A percentile compares a stretch with the other conserved stretches of the same genome.
phyloP scores from a whole-genome alignment of 208 protist genomes.

The Wallacemonas sp. region DNA sequence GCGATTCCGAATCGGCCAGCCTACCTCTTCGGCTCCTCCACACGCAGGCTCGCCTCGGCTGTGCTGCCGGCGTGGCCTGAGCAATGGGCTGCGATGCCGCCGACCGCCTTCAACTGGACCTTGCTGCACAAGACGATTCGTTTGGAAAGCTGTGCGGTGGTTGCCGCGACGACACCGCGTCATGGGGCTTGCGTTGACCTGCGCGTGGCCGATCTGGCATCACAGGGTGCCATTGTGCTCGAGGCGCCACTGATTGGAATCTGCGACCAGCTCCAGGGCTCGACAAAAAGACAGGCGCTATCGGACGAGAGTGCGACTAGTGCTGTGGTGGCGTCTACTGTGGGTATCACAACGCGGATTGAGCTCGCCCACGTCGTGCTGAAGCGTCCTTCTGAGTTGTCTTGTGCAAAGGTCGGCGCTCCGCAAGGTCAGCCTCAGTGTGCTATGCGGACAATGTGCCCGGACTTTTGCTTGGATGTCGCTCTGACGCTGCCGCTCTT shows the following conservation, averaged over 20 bases:
- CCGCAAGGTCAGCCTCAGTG: neutral
- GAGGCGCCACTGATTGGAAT: neutral
- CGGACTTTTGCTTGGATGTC: neutral
- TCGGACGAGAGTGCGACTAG: neutral
- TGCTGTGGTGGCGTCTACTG: neutral
- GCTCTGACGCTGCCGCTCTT: neutral
- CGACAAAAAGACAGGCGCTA: neutral
- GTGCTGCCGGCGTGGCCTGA: conserved; percentile 7
- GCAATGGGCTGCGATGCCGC: conserved; percentile 8
- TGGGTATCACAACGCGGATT: neutral
- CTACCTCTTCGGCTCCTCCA: conserved; percentile 16
- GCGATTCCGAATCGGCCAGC: conserved; percentile 14
- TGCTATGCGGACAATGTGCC: neutral
- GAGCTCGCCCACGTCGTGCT: neutral
- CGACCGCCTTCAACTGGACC: conserved; percentile 14
- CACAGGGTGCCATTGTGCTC: neutral
- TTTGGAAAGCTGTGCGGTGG: neutral
- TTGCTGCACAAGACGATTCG: conserved; percentile 21
- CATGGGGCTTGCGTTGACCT: neutral
- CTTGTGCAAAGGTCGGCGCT: neutral
- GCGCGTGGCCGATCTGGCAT: neutral
- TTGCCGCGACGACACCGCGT: too few relatives aligned
- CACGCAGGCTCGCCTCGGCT: neutral
- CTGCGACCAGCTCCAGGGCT: neutral
- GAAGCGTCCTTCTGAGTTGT: too few relatives aligned